Conservation (phyloP, 257 asterid genomes). For the Gentiana macrophylla region DNA sequence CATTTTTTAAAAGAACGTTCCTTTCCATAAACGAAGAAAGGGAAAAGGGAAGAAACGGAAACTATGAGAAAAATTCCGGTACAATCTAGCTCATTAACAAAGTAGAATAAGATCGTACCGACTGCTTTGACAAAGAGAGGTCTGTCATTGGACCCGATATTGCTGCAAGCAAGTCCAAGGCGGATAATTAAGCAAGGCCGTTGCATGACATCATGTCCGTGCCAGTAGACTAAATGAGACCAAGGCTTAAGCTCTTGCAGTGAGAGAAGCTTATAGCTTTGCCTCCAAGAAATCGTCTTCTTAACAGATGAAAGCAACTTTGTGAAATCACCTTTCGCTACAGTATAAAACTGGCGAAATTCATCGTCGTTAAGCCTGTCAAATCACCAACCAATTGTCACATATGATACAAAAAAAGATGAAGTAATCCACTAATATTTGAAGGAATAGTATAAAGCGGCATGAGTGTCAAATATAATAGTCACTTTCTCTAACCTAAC, state of each 20-base stretch:
- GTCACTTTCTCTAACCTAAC: too few species aligned
- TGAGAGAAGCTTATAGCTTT: constrained; percentile 18
- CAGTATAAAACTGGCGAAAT: constrained; percentile 25
- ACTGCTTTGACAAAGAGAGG: constrained; percentile 25
- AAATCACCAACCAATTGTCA: neutral
- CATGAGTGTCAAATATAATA: too few species aligned
- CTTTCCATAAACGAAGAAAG: too few species aligned
- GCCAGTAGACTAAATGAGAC: constrained; percentile 35
- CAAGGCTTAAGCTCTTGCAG: constrained; percentile 24
- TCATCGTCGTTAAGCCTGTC: constrained; percentile 32
- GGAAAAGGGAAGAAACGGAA: too few species aligned
- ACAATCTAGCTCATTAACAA: too few species aligned
- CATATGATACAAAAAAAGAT: too few species aligned
- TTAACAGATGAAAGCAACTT: constrained; percentile 28
- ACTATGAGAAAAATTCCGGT: too few species aligned
- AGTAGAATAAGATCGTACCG: constrained; percentile 18
- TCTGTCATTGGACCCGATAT: constrained; percentile 19
- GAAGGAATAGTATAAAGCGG: too few species aligned
- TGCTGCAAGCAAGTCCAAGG: constrained; percentile 40
- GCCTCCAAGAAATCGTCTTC: constrained; percentile 36
- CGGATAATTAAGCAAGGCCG: constrained; percentile 36
- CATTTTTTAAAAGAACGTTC: too few species aligned
- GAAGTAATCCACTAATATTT: too few species aligned
- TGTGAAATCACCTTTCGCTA: constrained; percentile 26
- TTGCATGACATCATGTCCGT: constrained; percentile 20